Conservation (phyloP, 2,329 filamentous ascomycete genomes). For the Bipolaris cookei region DNA sequence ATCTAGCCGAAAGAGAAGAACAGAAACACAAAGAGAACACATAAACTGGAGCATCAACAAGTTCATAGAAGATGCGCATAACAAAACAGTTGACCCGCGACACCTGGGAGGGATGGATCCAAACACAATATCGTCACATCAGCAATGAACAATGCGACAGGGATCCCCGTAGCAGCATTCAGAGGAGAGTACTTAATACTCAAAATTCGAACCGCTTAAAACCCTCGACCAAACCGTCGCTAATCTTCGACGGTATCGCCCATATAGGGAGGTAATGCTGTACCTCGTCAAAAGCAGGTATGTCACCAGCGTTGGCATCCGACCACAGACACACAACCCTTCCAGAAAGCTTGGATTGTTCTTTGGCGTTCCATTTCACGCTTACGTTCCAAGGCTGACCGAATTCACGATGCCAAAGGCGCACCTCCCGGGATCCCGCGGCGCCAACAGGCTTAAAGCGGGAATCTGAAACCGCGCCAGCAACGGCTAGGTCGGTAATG, state of each 20-base stretch:
- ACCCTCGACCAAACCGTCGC: constrained; percentile 82
- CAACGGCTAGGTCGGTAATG: constrained; percentile 68
- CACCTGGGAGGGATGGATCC: constrained; percentile 41
- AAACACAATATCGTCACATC: constrained; percentile 43
- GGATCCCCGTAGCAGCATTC: constrained; percentile 30
- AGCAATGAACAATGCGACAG: constrained; percentile 36
- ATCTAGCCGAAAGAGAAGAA: constrained; percentile 7
- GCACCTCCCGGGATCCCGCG: constrained; percentile 69
- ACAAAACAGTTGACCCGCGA: constrained; percentile 31
- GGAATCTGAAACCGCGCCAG: constrained; percentile 65
- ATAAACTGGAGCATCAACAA: constrained; percentile 9
- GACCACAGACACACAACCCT: constrained; percentile 83
- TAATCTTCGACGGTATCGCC: constrained; percentile 76
- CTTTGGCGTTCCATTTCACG: constrained; percentile 65
- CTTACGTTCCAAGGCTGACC: constrained; percentile 76
- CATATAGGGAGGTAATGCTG: constrained; percentile 78
- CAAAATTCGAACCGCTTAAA: constrained; percentile 66
- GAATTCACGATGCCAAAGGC: constrained; percentile 85
- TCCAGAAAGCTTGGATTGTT: constrained; percentile 56
- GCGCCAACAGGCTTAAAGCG: constrained; percentile 70
- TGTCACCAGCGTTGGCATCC: constrained; percentile 77
- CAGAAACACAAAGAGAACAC: background rate
- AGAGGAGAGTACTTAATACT: constrained; percentile 29
- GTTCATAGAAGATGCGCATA: constrained; percentile 26
- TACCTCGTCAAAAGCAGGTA: constrained; percentile 85